Base-by-base conservation (phyloP, 2,329 filamentous ascomycete genomes). In the Aspergillus clavatus region DNA sequence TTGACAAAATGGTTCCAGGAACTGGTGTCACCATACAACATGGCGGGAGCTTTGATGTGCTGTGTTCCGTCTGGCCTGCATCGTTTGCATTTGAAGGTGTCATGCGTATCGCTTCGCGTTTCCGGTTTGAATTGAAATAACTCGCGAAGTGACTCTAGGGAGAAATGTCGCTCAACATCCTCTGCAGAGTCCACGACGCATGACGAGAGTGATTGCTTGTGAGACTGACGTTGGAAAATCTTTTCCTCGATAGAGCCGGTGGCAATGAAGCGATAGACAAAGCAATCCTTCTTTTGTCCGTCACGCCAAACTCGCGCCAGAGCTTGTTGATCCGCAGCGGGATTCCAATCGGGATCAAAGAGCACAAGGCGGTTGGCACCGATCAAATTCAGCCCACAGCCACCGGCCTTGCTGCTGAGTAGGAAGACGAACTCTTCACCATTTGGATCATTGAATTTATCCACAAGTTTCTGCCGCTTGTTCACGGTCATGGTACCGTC, bases 1-100 rank as follows among this genome's bases (percentile, higher is more conserved):
- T 95, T 96, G 35, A 86, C 80, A 70, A 96, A 95, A 68, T 98
- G 93, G 61, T 98, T 98, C 93, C 93, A 98, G n/a, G 89, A 91
- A 69, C 89, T 97, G 18, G 93, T 97, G 62, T 98, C 93, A 42
- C 93, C 93, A 62, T 98, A 98, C 48, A 98, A 72, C 84, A 97
- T 91, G 1, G 93, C 93, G 3, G 87, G 87, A 1, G 91, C 89
- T 67, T 96, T 97, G 61, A 96, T 80, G 52, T 80, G 81, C 69
- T 98, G 93, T 50, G 79, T 84, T 0, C 91, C 91, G 58, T 95
- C 88, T 1, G 87, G 84, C 60, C 86, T 87, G 68, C 93, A 98
- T 31, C 93, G 78, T 73, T 95, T 96, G 68, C 93, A 98, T 72
- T 95, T 97, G 78, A 98, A 97, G 0, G 91, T 97, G 62, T 97